phyloP scores from a whole-genome alignment of 2,329 filamentous ascomycete species.

The Aspergillus sp. region DNA sequence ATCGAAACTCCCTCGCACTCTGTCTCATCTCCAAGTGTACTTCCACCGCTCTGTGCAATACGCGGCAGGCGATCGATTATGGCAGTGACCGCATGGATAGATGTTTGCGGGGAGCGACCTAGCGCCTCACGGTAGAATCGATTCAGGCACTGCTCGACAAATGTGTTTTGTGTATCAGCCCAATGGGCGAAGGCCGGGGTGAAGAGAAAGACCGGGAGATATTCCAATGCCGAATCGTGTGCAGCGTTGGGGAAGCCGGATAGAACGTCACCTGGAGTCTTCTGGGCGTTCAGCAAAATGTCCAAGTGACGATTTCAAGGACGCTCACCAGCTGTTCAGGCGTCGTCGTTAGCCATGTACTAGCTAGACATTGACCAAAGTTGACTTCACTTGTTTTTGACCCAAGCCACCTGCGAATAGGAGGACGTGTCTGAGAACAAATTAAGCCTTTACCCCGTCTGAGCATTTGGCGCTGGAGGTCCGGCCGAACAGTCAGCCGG shows the following conservation, averaged over 20 bases:
- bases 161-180: conserved; percentile 31
- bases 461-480: conserved; percentile 5
- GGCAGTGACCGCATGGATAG: conserved; percentile 33
- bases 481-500: conserved; percentile 17
- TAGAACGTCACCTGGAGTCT: conserved; percentile 33
- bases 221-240: conserved; percentile 14
- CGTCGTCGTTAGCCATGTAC: conserved; percentile 34
- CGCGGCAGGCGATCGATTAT: conserved; percentile 39
- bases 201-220: conserved; percentile 36
- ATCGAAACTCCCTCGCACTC: conserved; percentile 39
- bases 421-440: not conserved
- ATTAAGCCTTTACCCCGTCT: conserved; percentile 1
- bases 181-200: conserved; percentile 40
- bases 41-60: not conserved
- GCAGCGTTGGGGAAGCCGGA: conserved; percentile 21
- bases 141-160: conserved; percentile 32
- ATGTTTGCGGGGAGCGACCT: not conserved
- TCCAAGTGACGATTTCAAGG: not conserved
- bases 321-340: conserved; percentile 30
- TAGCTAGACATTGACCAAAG: conserved; percentile 22
- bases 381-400: conserved; percentile 14
- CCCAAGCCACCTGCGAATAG: conserved; percentile 17
- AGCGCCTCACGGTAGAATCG: conserved; percentile 23
- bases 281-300: conserved; percentile 11
- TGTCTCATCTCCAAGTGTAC: not conserved